phyloP scores from a whole-genome alignment of 805 yeast genomes.

The Candida andamanensis region DNA sequence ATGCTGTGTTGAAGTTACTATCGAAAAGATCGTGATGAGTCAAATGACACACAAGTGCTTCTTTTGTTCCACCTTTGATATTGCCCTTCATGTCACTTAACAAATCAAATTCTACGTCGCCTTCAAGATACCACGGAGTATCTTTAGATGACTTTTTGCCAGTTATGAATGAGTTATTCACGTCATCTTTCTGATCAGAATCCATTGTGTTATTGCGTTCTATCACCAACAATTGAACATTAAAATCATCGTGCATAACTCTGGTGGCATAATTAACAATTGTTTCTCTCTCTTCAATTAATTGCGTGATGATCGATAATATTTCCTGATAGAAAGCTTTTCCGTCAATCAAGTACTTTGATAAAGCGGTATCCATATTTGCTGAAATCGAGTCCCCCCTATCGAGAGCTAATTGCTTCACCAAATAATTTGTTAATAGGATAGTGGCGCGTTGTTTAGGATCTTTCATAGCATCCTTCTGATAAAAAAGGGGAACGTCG shows the following conservation, averaged over 20 bases:
- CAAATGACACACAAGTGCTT: constrained; percentile 72
- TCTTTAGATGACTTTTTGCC: constrained; percentile 35
- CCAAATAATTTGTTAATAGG: constrained; percentile 42
- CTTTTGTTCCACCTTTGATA: constrained; percentile 78
- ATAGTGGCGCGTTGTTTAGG: constrained; percentile 49
- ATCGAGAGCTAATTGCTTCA: constrained; percentile 36
- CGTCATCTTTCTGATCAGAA: constrained; percentile 31
- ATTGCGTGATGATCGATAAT: constrained; percentile 43
- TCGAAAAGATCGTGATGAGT: constrained; percentile 68
- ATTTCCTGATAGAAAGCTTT: constrained; percentile 30
- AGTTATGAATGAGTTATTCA: constrained; percentile 9
- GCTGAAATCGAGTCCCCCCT: constrained; percentile 31
- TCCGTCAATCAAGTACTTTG: constrained; percentile 33
- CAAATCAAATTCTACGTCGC: constrained; percentile 55
- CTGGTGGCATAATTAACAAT: constrained; percentile 70
- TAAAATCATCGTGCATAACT: constrained; percentile 69
- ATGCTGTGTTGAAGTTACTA: constrained; percentile 59
- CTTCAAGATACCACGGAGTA: constrained; percentile 67
- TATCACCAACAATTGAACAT: constrained; percentile 50
- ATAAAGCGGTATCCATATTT: constrained; percentile 36
- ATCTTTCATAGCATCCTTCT: constrained; percentile 31
- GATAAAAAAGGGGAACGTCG: constrained; percentile 36
- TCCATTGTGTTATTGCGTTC: constrained; percentile 40
- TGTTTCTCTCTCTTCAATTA: constrained; percentile 67
- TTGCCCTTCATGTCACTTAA: constrained; percentile 62